A percentile compares a stretch with the other conserved stretches of the same genome.
Conservation (phyloP, 139 green algal species). For the Micractinium conductrix region DNA sequence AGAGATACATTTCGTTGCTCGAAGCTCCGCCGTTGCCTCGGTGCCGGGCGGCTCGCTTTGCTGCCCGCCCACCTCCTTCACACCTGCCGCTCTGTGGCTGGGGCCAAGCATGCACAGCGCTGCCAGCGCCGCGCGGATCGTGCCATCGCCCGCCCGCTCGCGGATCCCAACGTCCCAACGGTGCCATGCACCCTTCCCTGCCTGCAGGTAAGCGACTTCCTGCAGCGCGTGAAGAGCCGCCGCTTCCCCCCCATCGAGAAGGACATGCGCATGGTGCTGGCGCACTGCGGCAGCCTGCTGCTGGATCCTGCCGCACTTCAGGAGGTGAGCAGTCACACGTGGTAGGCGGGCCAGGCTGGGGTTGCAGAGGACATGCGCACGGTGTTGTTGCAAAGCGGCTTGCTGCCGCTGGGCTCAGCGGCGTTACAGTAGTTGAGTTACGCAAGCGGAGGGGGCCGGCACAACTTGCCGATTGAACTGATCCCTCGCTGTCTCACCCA, state of each 20-base stretch:
- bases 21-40: background rate
- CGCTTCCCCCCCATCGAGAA: conserved; percentile 81
- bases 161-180: background rate
- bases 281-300: conserved; percentile 79
- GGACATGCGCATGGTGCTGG: conserved; percentile 78
- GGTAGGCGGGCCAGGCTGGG: background rate
- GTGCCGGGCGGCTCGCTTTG: too few relatives aligned
- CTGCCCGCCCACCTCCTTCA: too few relatives aligned
- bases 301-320: conserved; percentile 65
- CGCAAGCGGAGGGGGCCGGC: too few relatives aligned
- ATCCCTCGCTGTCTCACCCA: background rate
- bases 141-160: background rate
- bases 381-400: background rate
- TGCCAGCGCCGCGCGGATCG: too few relatives aligned
- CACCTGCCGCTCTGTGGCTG: background rate
- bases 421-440: too few relatives aligned
- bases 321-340: conserved; percentile 30
- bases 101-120: too few relatives aligned
- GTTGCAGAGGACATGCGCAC: background rate
- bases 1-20: background rate
- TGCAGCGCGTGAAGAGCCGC: conserved; percentile 66
- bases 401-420: too few relatives aligned
- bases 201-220: conserved; percentile 70
- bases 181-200: too few relatives aligned
- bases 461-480: background rate